Base-by-base conservation (phyloP, 192 early-diverging fungal species). In the Chytriomyces sp. region DNA sequence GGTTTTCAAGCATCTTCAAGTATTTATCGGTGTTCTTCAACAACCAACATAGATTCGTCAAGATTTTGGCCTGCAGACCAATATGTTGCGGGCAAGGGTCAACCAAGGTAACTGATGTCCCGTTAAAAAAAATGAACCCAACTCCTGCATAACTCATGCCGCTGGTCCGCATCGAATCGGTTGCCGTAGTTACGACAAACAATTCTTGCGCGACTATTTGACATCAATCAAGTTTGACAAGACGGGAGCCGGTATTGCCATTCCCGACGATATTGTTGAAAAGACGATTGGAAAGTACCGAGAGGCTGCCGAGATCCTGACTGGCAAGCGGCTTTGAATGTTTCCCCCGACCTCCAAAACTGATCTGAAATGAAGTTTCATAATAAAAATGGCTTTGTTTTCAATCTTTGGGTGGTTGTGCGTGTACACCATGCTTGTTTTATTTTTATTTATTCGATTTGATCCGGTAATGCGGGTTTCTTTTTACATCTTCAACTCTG, bases 151-250 rank as follows among this genome's bases (percentile, higher is more conserved):
- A 68, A 11, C 64, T 43, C 1, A 64, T 43, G 64, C 64, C 46
- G n/a, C 26, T 46, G 24, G 47, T 28, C 45, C 11, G 35, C 11
- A 57, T 20, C 20, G 53, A 57, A n/a, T 23, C 28, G 45, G 50
- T 1, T 26, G 18, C 8, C 5, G 46, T 43, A 89, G 94, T 81
- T 97, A 95, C 83, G 98, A 99, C 81, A 99, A 98, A 90, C 97
- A 98, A 81, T 97, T 94, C 78, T 80, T 99, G 72, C 92, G 98
- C 73, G 94, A 98, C 83, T 99, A 97, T 79, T 90, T 99, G 61
- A 85, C 85, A 24, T 91, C 92, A 67, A 91, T 89, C 76, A 85
- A 85, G 61, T 98, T 98, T 86, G 96, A 99, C 81, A 97, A 94
- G 85, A 79, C 77, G 46, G 73, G 73, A 7, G 82, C 84, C 70